phyloP scores from a whole-genome alignment of 352 stramenopile species.

The Phytopythium sindhum region DNA sequence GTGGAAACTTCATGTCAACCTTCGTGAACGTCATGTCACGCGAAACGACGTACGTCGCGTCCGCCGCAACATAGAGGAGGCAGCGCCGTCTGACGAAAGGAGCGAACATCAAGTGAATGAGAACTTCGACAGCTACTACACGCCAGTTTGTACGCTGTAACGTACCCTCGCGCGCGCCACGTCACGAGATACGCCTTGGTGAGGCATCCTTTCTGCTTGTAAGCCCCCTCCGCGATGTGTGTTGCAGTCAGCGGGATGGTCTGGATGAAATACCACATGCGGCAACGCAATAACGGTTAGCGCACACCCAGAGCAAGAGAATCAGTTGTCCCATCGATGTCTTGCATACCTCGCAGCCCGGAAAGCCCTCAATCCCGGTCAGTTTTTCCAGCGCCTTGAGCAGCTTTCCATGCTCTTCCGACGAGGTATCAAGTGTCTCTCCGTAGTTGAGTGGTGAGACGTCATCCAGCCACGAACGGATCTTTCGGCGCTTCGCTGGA shows the following conservation, averaged over 20 bases:
- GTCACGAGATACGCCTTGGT: conserved; percentile 84
- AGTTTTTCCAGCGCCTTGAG: conserved; percentile 58
- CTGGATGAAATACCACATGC: conserved; percentile 22
- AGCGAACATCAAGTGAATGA: not conserved
- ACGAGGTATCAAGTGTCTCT: conserved; percentile 50
- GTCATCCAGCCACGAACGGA: conserved; percentile 84
- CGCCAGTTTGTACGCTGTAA: not conserved
- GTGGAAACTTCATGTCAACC: conserved; percentile 87
- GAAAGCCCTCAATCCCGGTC: conserved; percentile 70
- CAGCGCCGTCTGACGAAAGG: conserved; percentile 54
- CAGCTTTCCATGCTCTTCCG: conserved; percentile 60
- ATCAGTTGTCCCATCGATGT: not conserved
- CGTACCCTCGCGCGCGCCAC: conserved; percentile 78
- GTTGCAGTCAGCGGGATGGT: conserved; percentile 84
- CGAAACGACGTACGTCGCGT: conserved; percentile 76
- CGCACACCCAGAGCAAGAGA: not conserved
- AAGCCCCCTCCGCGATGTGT: conserved; percentile 69
- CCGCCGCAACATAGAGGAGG: conserved; percentile 66
- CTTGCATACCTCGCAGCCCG: conserved; percentile 69
- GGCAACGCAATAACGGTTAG: conserved; percentile 5
- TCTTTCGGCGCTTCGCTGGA: conserved; percentile 79
- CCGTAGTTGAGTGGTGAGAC: conserved; percentile 62
- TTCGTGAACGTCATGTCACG: conserved; percentile 83
- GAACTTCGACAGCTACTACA: not conserved
- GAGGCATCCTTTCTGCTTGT: conserved; percentile 66